phyloP scores from a whole-genome alignment of 176 grass and related monocot genomes.

The Zea mays region DNA sequence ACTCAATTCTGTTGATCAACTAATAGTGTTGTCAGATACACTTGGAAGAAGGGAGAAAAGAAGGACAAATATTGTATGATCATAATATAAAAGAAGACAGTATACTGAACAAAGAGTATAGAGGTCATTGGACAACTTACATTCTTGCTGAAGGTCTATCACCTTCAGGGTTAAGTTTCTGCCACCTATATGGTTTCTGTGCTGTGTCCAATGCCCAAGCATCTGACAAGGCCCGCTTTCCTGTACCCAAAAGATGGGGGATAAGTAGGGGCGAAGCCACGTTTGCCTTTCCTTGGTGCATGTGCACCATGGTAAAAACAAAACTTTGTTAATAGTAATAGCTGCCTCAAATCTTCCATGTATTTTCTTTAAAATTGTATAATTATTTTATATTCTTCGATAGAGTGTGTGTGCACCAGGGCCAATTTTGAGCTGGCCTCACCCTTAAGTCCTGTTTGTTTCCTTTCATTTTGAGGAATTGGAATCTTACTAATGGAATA shows the following conservation, averaged over 20 bases:
- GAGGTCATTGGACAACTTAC: conserved; percentile 47
- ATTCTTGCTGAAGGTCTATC: conserved; percentile 94
- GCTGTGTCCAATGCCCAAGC: conserved; percentile 95
- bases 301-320: too few species aligned
- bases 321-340: too few species aligned
- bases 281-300: too few species aligned
- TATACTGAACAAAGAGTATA: background rate
- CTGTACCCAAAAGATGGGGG: conserved; percentile 43
- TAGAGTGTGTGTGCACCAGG: too few species aligned
- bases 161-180: conserved; percentile 94
- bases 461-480: too few species aligned
- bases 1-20: conserved; percentile 5
- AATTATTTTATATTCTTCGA: too few species aligned
- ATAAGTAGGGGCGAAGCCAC: background rate
- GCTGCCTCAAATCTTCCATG: too few species aligned
- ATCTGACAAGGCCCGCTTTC: conserved; percentile 87
- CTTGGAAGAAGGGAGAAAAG: background rate
- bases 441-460: too few species aligned
- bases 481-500: too few species aligned
- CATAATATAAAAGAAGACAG: conserved; percentile 19
- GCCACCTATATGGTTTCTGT: conserved; percentile 98
- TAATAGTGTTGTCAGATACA: conserved; percentile 10
- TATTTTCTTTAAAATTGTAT: too few species aligned
- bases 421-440: too few species aligned
- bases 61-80: conserved; percentile 16